Evolutionary conservation across 2,329 filamentous ascomycete genomes (phyloP).

Genomic region (Ophiocordyceps unilateralis): DNA sequence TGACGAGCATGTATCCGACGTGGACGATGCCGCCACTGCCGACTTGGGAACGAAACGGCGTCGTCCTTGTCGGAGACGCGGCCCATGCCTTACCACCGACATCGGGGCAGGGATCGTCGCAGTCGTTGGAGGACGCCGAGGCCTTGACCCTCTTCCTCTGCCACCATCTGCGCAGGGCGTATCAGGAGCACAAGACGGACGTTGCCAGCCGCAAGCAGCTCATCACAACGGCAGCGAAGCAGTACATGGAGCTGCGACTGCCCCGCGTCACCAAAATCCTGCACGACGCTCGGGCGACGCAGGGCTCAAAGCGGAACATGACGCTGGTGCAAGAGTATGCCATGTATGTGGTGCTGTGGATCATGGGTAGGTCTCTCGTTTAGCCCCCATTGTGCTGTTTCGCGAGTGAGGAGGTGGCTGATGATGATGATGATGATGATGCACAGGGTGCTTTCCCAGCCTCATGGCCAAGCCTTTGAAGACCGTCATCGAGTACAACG

Average conservation of each 20-base stretch:
- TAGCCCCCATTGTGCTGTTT: not conserved
- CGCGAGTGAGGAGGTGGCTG: not conserved
- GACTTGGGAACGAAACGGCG: slow-evolving; percentile 7
- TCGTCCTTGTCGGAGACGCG: slow-evolving; percentile 8
- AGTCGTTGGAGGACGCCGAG: slow-evolving; percentile 7
- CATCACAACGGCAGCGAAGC: slow-evolving; percentile 5
- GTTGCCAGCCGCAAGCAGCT: slow-evolving; percentile 2
- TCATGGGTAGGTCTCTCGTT: slow-evolving; percentile 4
- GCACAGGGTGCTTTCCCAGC: slow-evolving; percentile 5
- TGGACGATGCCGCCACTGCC: slow-evolving; percentile 7
- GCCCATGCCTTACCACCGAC: slow-evolving; percentile 7
- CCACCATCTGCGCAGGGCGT: slow-evolving; percentile 4
- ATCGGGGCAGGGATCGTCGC: slow-evolving; percentile 7
- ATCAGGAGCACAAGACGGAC: not conserved
- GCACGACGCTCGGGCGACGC: slow-evolving; percentile 2
- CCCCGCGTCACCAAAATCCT: slow-evolving; percentile 6
- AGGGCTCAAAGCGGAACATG: slow-evolving; percentile 6
- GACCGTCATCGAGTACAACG: slow-evolving; percentile 4
- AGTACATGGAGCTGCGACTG: slow-evolving; percentile 6
- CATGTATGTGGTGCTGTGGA: slow-evolving; percentile 6
- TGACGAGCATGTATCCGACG: slow-evolving; percentile 7
- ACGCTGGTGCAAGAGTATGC: slow-evolving; percentile 4
- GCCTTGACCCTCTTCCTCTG: slow-evolving; percentile 5
- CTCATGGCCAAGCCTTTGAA: slow-evolving; percentile 2
- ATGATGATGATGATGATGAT: no score